phyloP scores from a whole-genome alignment of 352 stramenopile genomes.

The Phytophthora ramorum region DNA sequence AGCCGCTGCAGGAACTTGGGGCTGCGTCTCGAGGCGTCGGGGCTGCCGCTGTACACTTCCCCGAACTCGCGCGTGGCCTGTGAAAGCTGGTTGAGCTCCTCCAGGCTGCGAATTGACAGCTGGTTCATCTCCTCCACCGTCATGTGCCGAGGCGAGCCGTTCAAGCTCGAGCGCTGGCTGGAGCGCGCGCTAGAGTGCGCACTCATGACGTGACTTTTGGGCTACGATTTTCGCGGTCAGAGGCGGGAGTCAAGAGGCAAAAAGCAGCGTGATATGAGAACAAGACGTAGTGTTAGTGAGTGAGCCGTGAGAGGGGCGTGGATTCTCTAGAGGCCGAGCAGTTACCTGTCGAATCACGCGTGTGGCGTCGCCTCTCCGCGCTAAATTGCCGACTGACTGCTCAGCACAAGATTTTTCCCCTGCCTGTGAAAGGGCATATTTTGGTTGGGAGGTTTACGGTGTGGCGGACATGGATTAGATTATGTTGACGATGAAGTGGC shows the following conservation, averaged over 20 bases:
- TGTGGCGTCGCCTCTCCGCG: conserved; percentile 14
- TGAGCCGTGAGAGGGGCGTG: neutral
- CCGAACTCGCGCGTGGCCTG: conserved; percentile 80
- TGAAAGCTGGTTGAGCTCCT: conserved; percentile 79
- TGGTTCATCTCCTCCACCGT: conserved; percentile 51
- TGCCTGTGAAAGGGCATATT: conserved; percentile 13
- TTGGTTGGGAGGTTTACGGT: conserved; percentile 4
- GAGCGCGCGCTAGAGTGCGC: conserved; percentile 30
- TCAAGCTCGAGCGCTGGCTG: conserved; percentile 48
- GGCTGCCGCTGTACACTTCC: conserved; percentile 60
- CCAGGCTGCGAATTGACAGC: conserved; percentile 47
- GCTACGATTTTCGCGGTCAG: neutral
- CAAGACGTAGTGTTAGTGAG: conserved; percentile 11
- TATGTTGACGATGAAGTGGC: conserved; percentile 14
- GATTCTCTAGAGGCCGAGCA: neutral
- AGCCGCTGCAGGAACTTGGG: conserved; percentile 73
- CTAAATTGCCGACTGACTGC: conserved; percentile 28
- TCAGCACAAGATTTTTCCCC: conserved; percentile 39
- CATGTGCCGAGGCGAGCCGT: conserved; percentile 50
- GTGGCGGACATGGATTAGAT: conserved; percentile 8
- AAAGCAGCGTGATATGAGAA: conserved; percentile 2
- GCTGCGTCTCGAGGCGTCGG: conserved; percentile 44
- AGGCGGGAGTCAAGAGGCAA: neutral
- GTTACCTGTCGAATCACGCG: conserved; percentile 12
- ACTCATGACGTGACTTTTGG: conserved; percentile 15